phyloP scores from a whole-genome alignment of 768 basidiomycete genomes.

The Trametopsis cervina region DNA sequence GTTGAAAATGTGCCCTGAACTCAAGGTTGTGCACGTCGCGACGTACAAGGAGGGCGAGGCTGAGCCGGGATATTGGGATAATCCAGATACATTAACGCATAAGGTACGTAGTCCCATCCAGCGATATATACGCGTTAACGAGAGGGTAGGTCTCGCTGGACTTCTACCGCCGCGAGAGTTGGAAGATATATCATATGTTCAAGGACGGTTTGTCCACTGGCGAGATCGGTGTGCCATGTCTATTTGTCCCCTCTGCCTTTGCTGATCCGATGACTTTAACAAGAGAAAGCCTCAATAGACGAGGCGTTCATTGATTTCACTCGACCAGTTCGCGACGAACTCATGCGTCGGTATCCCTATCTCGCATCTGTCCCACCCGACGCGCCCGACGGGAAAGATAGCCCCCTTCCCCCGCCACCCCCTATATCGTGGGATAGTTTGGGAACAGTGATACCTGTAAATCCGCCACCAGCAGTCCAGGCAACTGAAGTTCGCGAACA shows the following conservation, averaged over 20 bases:
- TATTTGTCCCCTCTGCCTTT: neutral
- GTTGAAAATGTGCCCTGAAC: slow-evolving; percentile 75
- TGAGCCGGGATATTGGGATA: slow-evolving; percentile 89
- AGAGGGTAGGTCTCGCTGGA: slow-evolving; percentile 76
- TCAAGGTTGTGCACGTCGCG: slow-evolving; percentile 87
- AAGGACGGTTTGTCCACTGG: slow-evolving; percentile 70
- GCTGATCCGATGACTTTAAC: too few species aligned
- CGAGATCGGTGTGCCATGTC: slow-evolving; percentile 60
- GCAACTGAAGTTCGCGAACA: slow-evolving; percentile 1
- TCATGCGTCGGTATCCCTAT: slow-evolving; percentile 73
- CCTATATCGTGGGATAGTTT: slow-evolving; percentile 51
- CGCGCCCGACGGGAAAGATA: slow-evolving; percentile 67
- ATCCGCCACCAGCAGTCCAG: slow-evolving; percentile 23
- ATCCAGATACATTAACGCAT: slow-evolving; percentile 84
- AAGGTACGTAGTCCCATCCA: slow-evolving; percentile 58
- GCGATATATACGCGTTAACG: neutral
- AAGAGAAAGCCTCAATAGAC: slow-evolving; percentile 98
- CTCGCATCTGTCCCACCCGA: slow-evolving; percentile 64
- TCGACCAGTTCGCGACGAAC: slow-evolving; percentile 62
- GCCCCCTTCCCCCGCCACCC: slow-evolving; percentile 68
- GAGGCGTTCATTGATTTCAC: slow-evolving; percentile 96
- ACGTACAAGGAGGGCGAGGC: slow-evolving; percentile 86
- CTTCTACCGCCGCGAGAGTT: slow-evolving; percentile 84
- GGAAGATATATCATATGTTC: slow-evolving; percentile 80
- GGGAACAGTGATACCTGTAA: slow-evolving; percentile 57